Conservation (phyloP, 495 filamentous ascomycete genomes). For the Hyaloscypha bicolor region DNA sequence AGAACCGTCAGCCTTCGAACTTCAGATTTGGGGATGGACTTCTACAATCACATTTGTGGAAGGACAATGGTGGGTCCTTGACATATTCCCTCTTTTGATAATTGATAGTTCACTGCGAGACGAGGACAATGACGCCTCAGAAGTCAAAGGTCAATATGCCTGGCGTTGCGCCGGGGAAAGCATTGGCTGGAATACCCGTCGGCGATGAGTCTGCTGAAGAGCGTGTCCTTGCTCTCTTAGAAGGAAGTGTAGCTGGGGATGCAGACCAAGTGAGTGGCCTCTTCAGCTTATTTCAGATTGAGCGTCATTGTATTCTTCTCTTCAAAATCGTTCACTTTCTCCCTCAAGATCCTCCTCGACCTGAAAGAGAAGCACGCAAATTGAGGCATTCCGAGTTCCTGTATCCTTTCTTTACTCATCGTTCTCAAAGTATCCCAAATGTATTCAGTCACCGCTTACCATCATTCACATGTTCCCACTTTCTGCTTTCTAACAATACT, state of each 20-base stretch:
- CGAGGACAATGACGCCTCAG: slow-evolving; percentile 14
- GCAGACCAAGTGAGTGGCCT: slow-evolving; percentile 17
- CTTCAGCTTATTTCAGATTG: background rate
- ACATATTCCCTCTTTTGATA: background rate
- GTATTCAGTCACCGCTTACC: background rate
- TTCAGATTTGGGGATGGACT: background rate
- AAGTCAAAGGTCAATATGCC: slow-evolving; percentile 22
- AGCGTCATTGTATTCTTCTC: too few species aligned
- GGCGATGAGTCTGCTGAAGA: slow-evolving; percentile 20
- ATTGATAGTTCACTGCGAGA: too few species aligned
- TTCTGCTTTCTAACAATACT: background rate
- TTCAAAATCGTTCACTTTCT: too few species aligned
- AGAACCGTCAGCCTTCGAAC: too few species aligned
- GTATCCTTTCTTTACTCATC: background rate
- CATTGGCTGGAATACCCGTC: slow-evolving; percentile 17
- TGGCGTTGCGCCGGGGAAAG: slow-evolving; percentile 25
- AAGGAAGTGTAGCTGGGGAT: slow-evolving; percentile 8
- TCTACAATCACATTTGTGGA: background rate
- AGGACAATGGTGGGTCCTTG: background rate
- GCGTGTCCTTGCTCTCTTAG: slow-evolving; percentile 20
- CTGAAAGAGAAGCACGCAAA: background rate
- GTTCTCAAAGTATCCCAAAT: background rate
- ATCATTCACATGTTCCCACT: background rate
- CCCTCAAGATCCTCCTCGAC: too few species aligned
- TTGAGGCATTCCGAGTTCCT: background rate